These are phyloP conservation scores for Neurospora tetrasperma DNA, from an alignment of 495 filamentous ascomycete genomes.

Conservation along the genomic window DNA sequence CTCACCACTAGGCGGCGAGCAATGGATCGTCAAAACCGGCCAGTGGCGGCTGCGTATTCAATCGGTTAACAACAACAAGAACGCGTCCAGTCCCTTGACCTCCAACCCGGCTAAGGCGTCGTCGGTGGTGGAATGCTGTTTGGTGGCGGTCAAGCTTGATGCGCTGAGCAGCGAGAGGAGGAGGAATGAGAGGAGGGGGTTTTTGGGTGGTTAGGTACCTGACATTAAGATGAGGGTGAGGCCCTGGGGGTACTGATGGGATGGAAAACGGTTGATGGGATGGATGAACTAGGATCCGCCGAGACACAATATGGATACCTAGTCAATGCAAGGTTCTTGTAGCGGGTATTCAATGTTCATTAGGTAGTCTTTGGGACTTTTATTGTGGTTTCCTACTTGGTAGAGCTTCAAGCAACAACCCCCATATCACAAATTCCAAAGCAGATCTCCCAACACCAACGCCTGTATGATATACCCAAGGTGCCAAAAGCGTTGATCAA, in stretches of 20 bases:
- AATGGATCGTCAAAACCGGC: slow-evolving; percentile 66
- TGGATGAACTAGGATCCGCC: neutral
- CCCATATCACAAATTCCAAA: neutral
- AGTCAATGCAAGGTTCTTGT: neutral
- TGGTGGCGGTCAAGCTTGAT: slow-evolving; percentile 75
- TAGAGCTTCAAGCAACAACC: neutral
- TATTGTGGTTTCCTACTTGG: neutral
- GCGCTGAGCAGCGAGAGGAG: slow-evolving; percentile 55
- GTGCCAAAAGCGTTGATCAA: neutral
- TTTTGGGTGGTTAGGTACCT: slow-evolving; percentile 36
- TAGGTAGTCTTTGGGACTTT: neutral
- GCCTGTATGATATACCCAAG: neutral
- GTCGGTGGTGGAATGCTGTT: slow-evolving; percentile 44
- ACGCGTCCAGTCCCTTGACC: slow-evolving; percentile 9
- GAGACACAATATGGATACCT: too few relatives aligned
- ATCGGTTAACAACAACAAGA: too few relatives aligned
- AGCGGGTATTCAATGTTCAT: neutral
- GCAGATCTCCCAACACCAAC: neutral
- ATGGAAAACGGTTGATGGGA: neutral
- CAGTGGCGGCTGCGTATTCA: slow-evolving; percentile 77
- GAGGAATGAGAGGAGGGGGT: slow-evolving; percentile 58
- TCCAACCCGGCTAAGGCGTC: slow-evolving; percentile 33
- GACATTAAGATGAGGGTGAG: too few relatives aligned
- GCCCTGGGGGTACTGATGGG: too few relatives aligned
- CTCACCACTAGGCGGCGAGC: slow-evolving; percentile 12